Percentiles rank a stretch among this genome's conserved stretches.
These are phyloP conservation scores for Russula sp. DNA, from an alignment of 768 basidiomycete genomes.

Conservation along the genomic window DNA sequence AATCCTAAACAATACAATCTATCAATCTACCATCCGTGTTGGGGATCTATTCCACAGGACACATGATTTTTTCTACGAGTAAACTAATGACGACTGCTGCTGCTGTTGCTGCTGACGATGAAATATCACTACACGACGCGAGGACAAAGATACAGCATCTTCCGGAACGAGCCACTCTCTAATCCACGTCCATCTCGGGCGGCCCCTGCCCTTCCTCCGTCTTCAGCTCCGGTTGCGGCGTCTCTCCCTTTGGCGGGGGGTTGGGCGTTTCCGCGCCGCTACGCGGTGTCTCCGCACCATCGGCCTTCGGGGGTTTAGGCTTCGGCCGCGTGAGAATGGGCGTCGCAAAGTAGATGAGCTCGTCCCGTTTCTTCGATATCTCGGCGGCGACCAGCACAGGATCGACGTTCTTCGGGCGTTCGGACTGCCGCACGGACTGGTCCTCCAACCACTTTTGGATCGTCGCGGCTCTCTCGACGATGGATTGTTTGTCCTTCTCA, in stretches of 20 bases:
- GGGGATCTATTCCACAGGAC: constrained; percentile 1
- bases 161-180: constrained; percentile 25
- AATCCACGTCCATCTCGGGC: constrained; percentile 83
- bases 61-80: background rate
- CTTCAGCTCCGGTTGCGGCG: constrained; percentile 32
- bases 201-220: constrained; percentile 38
- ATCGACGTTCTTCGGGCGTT: constrained; percentile 84
- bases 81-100: background rate
- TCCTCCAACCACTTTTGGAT: constrained; percentile 96
- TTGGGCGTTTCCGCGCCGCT: constrained; percentile 53
- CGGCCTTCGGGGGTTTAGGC: constrained; percentile 72
- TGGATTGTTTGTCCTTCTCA: constrained; percentile 76
- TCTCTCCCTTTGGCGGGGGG: constrained; percentile 34
- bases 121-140: constrained; percentile 14
- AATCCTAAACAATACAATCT: background rate
- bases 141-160: constrained; percentile 6
- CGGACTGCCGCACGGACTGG: constrained; percentile 78
- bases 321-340: constrained; percentile 91
- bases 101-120: background rate
- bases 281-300: constrained; percentile 71
- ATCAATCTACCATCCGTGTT: background rate
- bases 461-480: constrained; percentile 87
- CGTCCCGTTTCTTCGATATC: constrained; percentile 87
- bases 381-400: constrained; percentile 77
- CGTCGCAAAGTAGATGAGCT: constrained; percentile 81